Evolutionary conservation across 2,329 filamentous ascomycete genomes (phyloP), one percentile per base, ranked within the genome.

Genomic region (Tolypocladium endophyticum): DNA sequence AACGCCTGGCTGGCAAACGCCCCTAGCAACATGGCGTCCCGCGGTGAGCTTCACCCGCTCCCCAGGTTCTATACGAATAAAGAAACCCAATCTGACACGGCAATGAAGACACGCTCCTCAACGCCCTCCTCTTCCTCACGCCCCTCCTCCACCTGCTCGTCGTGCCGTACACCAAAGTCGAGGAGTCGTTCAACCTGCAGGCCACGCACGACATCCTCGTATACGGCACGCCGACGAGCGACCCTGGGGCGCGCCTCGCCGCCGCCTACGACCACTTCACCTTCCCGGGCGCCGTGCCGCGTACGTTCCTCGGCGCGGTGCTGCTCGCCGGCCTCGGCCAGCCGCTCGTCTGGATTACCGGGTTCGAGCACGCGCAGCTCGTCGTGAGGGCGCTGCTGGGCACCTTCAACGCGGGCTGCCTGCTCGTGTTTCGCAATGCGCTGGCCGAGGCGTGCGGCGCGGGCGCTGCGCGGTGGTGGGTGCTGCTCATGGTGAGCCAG

Each of bases 101-200:
- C 36, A 0, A 25, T 11, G 41, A 14, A 72, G 70, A 73, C 57
- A 18, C 63, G 20, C 39, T 64, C 45, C 61, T 70, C 54, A 62
- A 64, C 36, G 58, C 64, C 30, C 63, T 73, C 53, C 69, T 76
- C 61, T 68, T 86, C 63, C 74, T 86, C 56, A 77, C 92, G 60
- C 88, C 89, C 1, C 72, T 79, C 2, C 59, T 88, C 59, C 90
- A 96, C 73, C 84, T 96, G 59, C 69, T 85, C 62, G 71, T 86
- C 30, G 85, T 92, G 14, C 94, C 94, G 0, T 93, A 95, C 77
- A 97, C 92, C 60, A 99, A 99, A 74, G 94, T 99, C 61, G 94
- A 99, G 73, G 94, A 99, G 74, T 97, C 93, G 0, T 97, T 99
- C 82, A 96, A 96, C 72, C 85, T 97, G 61, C 94, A 99, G 73